A percentile compares a stretch with the other conserved stretches of the same genome.
phyloP scores from a whole-genome alignment of 2,329 filamentous ascomycete species.

The Ambrosiella xylebori region DNA sequence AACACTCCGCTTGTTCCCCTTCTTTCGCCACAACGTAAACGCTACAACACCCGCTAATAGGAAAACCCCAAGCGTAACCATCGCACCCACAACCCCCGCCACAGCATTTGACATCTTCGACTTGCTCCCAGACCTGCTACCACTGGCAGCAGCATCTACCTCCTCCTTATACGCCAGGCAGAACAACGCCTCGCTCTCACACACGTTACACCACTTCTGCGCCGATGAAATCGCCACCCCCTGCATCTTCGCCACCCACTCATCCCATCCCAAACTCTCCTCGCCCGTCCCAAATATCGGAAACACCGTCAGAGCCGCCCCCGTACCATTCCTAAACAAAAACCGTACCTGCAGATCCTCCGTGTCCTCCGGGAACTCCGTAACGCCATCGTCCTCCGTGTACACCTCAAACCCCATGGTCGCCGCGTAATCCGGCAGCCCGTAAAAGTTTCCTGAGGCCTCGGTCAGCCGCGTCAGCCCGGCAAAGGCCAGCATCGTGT shows the following conservation, averaged over 20 bases:
- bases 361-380: constrained; percentile 17
- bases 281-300: constrained; percentile 19
- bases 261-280: constrained; percentile 18
- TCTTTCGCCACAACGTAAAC: constrained; percentile 17
- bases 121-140: constrained; percentile 3
- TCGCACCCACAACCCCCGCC: constrained; percentile 20
- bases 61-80: constrained; percentile 19
- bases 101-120: constrained; percentile 19
- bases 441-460: constrained; percentile 18
- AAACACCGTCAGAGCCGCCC: constrained; percentile 17
- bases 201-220: constrained; percentile 19
- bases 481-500: constrained; percentile 23
- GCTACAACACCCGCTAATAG: constrained; percentile 9
- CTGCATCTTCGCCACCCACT: constrained; percentile 18
- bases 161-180: constrained; percentile 19
- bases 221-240: constrained; percentile 18
- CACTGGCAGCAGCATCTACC: constrained; percentile 6
- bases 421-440: constrained; percentile 22
- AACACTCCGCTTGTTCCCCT: background rate
- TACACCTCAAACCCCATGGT: constrained; percentile 23
- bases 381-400: constrained; percentile 14
- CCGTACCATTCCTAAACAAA: constrained; percentile 22
- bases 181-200: constrained; percentile 18
- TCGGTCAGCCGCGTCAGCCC: constrained; percentile 18
- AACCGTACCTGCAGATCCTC: constrained; percentile 20